Conservation (phyloP, 2,329 filamentous ascomycete species). For the Eutypella sp. region DNA sequence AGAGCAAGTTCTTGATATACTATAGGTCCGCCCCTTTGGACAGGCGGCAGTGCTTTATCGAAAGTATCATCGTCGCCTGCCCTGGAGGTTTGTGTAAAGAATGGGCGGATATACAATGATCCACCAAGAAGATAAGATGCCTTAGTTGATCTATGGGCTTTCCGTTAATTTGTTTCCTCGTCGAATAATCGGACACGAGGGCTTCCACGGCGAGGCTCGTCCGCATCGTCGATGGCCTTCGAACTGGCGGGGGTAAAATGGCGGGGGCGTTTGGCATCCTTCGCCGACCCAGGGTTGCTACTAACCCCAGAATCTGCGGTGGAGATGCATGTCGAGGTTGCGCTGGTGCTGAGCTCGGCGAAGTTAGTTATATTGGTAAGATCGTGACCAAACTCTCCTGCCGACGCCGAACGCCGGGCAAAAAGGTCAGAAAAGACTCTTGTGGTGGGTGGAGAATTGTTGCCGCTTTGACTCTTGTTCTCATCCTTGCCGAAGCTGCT, state of each 20-base stretch:
- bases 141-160: background rate
- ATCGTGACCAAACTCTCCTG: constrained; percentile 26
- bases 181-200: constrained; percentile 21
- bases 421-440: constrained; percentile 25
- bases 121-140: background rate
- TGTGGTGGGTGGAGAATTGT: constrained; percentile 25
- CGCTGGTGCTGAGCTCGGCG: constrained; percentile 13
- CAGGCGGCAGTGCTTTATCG: too few relatives aligned
- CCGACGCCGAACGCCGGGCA: constrained; percentile 22
- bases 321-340: constrained; percentile 7
- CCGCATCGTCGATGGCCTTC: constrained; percentile 43
- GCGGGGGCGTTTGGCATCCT: constrained; percentile 40
- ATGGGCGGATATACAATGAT: background rate
- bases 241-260: constrained; percentile 41
- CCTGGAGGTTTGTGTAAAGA: too few relatives aligned
- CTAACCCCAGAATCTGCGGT: constrained; percentile 10
- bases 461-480: constrained; percentile 14
- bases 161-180: constrained; percentile 13
- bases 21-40: too few relatives aligned
- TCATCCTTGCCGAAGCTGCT: constrained; percentile 21
- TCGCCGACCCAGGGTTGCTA: constrained; percentile 23
- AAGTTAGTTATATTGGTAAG: constrained; percentile 23
- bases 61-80: too few relatives aligned
- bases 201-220: constrained; percentile 37
- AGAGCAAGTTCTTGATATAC: too few relatives aligned